phyloP scores from a whole-genome alignment of 306 rosid species.

The Quercus alba region DNA sequence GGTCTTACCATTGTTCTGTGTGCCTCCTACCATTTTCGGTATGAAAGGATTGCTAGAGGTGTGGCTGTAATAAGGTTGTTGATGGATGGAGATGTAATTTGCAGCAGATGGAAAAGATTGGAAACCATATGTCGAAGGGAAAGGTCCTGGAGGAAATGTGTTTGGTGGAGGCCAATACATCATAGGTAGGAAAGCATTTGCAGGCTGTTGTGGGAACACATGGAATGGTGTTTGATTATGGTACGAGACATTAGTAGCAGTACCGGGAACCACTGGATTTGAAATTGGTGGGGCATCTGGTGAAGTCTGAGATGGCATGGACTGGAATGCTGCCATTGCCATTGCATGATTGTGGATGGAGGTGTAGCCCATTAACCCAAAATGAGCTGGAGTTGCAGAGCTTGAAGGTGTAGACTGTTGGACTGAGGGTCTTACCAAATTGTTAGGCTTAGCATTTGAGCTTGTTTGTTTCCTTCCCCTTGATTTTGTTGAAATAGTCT shows the following conservation, averaged over 20 bases:
- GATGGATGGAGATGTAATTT: constrained; percentile 47
- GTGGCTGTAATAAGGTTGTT: constrained; percentile 46
- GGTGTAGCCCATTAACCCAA: constrained; percentile 48
- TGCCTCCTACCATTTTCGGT: constrained; percentile 35
- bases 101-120: constrained; percentile 49
- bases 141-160: constrained; percentile 48
- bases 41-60: constrained; percentile 27
- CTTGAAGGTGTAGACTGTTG: constrained; percentile 22
- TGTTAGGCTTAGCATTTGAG: constrained; percentile 28
- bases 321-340: constrained; percentile 49
- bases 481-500: constrained; percentile 35
- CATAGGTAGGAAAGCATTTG: constrained; percentile 58
- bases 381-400: constrained; percentile 36
- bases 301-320: constrained; percentile 41
- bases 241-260: constrained; percentile 29
- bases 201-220: constrained; percentile 45
- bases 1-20: constrained; percentile 31
- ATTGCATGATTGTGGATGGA: constrained; percentile 36
- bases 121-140: constrained; percentile 51
- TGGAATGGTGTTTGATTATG: constrained; percentile 32
- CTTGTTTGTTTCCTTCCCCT: constrained; percentile 44
- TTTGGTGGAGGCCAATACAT: constrained; percentile 82
- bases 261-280: constrained; percentile 27
- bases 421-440: constrained; percentile 16
- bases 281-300: constrained; percentile 23